phyloP scores from a whole-genome alignment of 1,139 yeast species.

The Geotrichum bryndzae region DNA sequence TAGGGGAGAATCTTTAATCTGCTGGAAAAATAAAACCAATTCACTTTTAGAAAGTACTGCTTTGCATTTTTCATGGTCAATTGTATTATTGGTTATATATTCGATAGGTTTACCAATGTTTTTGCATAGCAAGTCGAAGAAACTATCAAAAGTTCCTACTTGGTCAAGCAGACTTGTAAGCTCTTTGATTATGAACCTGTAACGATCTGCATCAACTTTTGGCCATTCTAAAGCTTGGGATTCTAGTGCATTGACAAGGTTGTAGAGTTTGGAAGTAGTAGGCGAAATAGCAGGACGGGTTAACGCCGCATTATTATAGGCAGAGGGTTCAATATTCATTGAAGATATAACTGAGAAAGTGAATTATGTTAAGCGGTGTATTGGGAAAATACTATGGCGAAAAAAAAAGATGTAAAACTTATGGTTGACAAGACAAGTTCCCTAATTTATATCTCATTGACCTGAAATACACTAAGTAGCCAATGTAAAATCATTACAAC shows the following conservation, averaged over 20 bases:
- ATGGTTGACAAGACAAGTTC: neutral
- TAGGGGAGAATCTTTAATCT: neutral
- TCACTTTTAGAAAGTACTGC: neutral
- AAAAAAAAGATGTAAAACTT: neutral
- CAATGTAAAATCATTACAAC: neutral
- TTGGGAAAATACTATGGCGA: neutral
- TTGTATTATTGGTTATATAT: neutral
- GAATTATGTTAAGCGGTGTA: neutral
- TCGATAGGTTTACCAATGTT: neutral
- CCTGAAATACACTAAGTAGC: neutral
- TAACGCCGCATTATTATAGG: neutral
- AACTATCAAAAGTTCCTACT: neutral
- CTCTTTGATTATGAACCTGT: neutral
- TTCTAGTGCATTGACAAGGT: neutral
- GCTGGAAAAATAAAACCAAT: neutral
- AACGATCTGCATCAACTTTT: neutral
- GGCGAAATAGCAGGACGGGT: neutral
- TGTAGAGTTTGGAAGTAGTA: neutral
- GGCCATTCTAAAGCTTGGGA: neutral
- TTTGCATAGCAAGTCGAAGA: neutral
- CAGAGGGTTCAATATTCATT: neutral
- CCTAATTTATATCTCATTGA: neutral
- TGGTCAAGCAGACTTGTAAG: neutral
- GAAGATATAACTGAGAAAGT: neutral
- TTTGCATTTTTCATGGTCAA: neutral